Evolutionary conservation across 2,329 filamentous ascomycete genomes (phyloP).

Genomic region (Ceratocystis ficicola): DNA sequence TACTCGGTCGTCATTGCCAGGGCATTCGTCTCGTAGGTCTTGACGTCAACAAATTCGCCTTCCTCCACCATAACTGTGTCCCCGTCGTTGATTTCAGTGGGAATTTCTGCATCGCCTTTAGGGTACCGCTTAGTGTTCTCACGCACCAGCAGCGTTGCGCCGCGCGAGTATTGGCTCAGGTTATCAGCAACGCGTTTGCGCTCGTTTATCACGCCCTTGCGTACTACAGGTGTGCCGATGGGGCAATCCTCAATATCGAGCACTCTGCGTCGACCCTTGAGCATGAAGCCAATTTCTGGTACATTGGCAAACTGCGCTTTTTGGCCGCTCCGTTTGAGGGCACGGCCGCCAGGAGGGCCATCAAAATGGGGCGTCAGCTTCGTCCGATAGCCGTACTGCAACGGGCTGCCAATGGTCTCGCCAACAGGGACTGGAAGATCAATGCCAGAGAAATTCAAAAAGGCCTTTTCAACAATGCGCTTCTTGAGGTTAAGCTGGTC

Average conservation of each 20-base stretch:
- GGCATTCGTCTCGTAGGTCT: slow-evolving; percentile 78
- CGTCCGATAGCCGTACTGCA: slow-evolving; percentile 88
- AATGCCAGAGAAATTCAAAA: slow-evolving; percentile 62
- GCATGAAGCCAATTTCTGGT: slow-evolving; percentile 81
- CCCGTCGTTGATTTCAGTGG: slow-evolving; percentile 27
- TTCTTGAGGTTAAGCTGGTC: slow-evolving; percentile 79
- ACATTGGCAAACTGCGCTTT: slow-evolving; percentile 43
- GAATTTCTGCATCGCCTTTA: slow-evolving; percentile 33
- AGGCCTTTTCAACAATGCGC: slow-evolving; percentile 80
- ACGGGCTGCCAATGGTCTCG: slow-evolving; percentile 78
- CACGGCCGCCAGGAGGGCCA: slow-evolving; percentile 48
- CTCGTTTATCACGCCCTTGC: slow-evolving; percentile 66
- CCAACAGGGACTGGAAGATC: slow-evolving; percentile 68
- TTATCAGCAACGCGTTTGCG: slow-evolving; percentile 61
- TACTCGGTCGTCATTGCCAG: slow-evolving; percentile 79
- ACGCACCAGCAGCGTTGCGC: slow-evolving; percentile 77
- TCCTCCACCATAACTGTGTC: slow-evolving; percentile 39
- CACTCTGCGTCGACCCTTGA: slow-evolving; percentile 65
- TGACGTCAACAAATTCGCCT: slow-evolving; percentile 52
- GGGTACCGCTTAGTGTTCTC: slow-evolving; percentile 64
- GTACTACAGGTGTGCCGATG: slow-evolving; percentile 77
- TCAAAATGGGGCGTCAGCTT: slow-evolving; percentile 97
- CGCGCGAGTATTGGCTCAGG: slow-evolving; percentile 59
- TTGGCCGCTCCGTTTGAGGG: slow-evolving; percentile 39
- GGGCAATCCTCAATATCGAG: slow-evolving; percentile 97